Base-by-base conservation (phyloP, 805 yeast genomes). In the Yarrowia deformans region DNA sequence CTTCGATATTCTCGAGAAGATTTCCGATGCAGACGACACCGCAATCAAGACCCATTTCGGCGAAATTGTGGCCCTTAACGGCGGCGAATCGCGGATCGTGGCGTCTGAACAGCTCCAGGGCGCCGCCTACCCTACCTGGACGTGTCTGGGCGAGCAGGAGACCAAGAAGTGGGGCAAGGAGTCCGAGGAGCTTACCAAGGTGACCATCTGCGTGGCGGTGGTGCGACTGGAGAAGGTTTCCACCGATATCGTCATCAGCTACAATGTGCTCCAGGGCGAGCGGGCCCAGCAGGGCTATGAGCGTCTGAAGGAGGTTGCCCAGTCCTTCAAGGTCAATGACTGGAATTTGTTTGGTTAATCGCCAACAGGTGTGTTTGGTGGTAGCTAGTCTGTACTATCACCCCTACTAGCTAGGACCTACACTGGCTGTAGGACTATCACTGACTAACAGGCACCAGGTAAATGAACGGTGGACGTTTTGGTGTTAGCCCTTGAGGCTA, bases 181-280 rank as follows among this genome's bases (percentile, higher is more conserved):
- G 19, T 74, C 71, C 3, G 61, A 66, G 34, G 43, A 34, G 42
- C 61, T 66, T 34, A 79, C 81, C 18, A 76, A 81, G 7, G 80
- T 88, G 50, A 82, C 84, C 14, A 78, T 88, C 14, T 81, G 88
- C 16, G 72, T 89, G n/a, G 89, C 87, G 0, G 75, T 90, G 52
- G 77, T 89, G 42, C 80, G 93, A 68, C 72, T 89, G 34, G 72
- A 75, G 12, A 81, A 81, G 61, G 85, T 79, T 0, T 79, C 79
- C 1, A 87, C 93, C 0, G 97, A 90, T 77, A 80, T 88, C 3
- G 74, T 90, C 49, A 75, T 90, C 14, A 83, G 90, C 3, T 81
- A 84, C 73, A 88, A 89, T 72, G 81, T 88, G 14, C 35, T 45
- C 14, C 8, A 60, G 52, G 52, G 34, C 34, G 66, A 60, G 40